Percentiles rank a stretch among this genome's conserved stretches.
phyloP scores from a whole-genome alignment of 2,329 filamentous ascomycete genomes.

The Fusarium veterinarium region DNA sequence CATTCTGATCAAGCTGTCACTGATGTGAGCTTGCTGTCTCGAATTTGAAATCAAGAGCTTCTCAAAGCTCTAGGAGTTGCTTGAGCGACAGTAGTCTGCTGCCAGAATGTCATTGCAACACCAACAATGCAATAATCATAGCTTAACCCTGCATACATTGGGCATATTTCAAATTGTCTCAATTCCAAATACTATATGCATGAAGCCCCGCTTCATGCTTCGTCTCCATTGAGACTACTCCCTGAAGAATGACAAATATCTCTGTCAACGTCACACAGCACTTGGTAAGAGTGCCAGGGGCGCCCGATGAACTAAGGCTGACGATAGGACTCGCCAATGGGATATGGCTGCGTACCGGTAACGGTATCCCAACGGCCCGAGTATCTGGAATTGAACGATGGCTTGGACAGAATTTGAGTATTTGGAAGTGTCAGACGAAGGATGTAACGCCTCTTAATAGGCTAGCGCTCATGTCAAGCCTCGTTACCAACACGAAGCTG shows the following conservation, averaged over 20 bases:
- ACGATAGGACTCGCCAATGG: constrained; percentile 27
- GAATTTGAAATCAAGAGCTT: neutral
- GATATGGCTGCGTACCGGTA: neutral
- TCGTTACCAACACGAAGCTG: neutral
- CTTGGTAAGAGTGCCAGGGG: constrained; percentile 10
- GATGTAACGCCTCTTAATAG: neutral
- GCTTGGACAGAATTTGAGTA: neutral
- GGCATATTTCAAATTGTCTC: constrained; percentile 11
- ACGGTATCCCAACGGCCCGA: constrained; percentile 17
- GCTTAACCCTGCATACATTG: neutral
- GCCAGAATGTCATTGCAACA: neutral
- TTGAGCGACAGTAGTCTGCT: neutral
- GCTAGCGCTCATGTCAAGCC: neutral
- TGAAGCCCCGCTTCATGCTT: constrained; percentile 33
- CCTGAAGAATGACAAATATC: constrained; percentile 33
- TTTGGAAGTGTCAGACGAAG: neutral
- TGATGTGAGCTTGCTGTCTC: neutral
- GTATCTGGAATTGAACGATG: constrained; percentile 4
- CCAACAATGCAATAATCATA: neutral
- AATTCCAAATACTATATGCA: constrained; percentile 34
- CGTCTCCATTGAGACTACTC: constrained; percentile 16
- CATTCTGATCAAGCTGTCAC: constrained; percentile 6
- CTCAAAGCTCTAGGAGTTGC: neutral
- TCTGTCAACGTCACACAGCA: constrained; percentile 33
- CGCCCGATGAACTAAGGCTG: constrained; percentile 40